Evolutionary conservation across 2,329 filamentous ascomycete species (phyloP).

Genomic region (Dactylellina drechsleri): DNA sequence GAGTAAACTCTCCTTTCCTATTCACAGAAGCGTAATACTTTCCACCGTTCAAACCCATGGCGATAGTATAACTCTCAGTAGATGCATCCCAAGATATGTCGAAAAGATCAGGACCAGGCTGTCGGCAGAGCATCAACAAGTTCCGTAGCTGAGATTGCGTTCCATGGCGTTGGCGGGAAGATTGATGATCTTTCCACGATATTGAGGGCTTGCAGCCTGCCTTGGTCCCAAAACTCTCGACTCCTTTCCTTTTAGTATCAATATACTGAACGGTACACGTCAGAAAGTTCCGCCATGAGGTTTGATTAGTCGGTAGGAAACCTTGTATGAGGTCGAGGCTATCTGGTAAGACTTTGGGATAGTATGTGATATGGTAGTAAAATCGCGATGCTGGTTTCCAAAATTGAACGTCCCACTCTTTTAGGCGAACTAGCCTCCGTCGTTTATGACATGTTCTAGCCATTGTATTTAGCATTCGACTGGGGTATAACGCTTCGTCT

Average conservation of each 20-base stretch:
- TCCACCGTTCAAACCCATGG: conserved; percentile 53
- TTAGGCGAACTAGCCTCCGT: conserved; percentile 50
- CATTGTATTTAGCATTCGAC: conserved; percentile 41
- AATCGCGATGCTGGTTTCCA: conserved; percentile 56
- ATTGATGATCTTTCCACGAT: conserved; percentile 55
- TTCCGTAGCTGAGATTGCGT: conserved; percentile 27
- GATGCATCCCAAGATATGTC: conserved; percentile 48
- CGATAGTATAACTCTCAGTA: conserved; percentile 54
- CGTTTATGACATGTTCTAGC: conserved; percentile 55
- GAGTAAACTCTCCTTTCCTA: conserved; percentile 55
- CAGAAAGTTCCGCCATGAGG: conserved; percentile 58
- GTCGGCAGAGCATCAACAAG: conserved; percentile 56
- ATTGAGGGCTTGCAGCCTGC: conserved; percentile 52
- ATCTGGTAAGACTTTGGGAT: conserved; percentile 53
- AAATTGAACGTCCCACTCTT: conserved; percentile 56
- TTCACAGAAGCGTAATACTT: conserved; percentile 55
- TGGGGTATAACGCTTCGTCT: conserved; percentile 41
- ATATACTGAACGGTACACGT: conserved; percentile 56
- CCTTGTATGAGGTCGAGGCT: conserved; percentile 57
- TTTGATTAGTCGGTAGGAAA: conserved; percentile 55
- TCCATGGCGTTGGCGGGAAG: conserved; percentile 1
- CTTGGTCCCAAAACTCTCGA: conserved; percentile 57
- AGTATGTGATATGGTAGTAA: conserved; percentile 55
- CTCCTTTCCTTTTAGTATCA: conserved; percentile 53
- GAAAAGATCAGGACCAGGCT: conserved; percentile 57